Conservation (phyloP, 202 grass and related monocot genomes). For the Panicum hallii region DNA sequence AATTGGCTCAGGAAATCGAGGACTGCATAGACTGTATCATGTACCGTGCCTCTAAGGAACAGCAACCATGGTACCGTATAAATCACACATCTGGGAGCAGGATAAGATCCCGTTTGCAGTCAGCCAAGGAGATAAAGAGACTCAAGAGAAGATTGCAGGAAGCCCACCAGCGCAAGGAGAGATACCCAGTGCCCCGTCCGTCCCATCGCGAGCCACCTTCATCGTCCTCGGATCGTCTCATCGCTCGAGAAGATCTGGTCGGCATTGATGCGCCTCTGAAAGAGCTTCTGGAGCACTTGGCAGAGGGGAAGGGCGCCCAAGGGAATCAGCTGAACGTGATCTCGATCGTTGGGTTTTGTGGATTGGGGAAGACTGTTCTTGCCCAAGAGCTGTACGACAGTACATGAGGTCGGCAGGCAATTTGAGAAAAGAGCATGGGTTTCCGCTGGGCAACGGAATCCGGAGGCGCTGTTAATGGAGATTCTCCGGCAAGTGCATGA, state of each 20-base stretch:
- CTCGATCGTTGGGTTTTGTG: neutral
- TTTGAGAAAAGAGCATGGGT: conserved; percentile 13
- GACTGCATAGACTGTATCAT: conserved; percentile 3
- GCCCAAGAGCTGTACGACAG: conserved; percentile 17
- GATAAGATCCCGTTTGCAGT: neutral
- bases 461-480: neutral
- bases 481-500: conserved; percentile 10
- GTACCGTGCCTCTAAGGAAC: neutral
- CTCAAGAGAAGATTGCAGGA: neutral
- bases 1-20: neutral
- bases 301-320: neutral
- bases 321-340: neutral
- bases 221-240: neutral
- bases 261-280: neutral
- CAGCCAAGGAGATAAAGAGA: neutral
- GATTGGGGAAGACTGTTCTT: conserved; percentile 12
- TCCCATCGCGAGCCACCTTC: neutral
- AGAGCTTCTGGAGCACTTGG: conserved; percentile 7
- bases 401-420: neutral
- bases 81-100: neutral
- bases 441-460: neutral
- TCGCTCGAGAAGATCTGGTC: neutral
- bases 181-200: neutral
- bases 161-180: neutral
- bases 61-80: conserved; percentile 14